Evolutionary conservation across 768 basidiomycete genomes (phyloP), one percentile per base, ranked within the genome.

Genomic region (Antrodiella citrinella): DNA sequence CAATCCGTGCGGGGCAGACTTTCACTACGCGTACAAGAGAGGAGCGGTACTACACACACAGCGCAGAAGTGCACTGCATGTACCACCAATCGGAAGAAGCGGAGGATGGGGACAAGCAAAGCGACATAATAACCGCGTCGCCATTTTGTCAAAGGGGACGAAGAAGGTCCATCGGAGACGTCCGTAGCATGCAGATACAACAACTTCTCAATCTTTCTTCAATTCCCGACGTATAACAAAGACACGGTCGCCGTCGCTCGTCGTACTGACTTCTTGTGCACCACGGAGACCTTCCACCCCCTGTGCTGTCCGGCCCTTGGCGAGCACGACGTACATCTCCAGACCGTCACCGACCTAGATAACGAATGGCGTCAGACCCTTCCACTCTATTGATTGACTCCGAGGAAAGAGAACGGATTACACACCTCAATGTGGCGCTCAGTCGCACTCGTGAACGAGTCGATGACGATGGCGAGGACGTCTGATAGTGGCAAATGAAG

Each of bases 401-500:
- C n/a, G n/a, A n/a, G n/a, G 25, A n/a, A 39, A n/a, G n/a, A n/a
- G n/a, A n/a, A n/a, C n/a, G n/a, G n/a, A n/a, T 56, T 26, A 60
- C 74, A 54, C 54, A 89, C 89, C 81, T 98, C 94, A 63, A 98
- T 98, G 69, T 98, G 95, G 56, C 96, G 82, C 71, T 99, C 96
- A 12, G 96, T 98, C 22, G 96, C 96, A 57, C 90, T 81, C 22
- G 94, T 95, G 68, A 98, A 99, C 7, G 91, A 90, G 71, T 99
- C 95, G 53, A 91, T 87, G 59, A 97, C 91, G 64, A 99, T 80
- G 24, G 80, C 72, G 48, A 96, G 71, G 5, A 97, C 92, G 10
- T 81, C 81, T 20, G 74, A 62, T 51, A 99, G 73, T 13, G 93
- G 86, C 40, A 98, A 71, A 68, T 94, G 88, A 39, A 72, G 71